Evolutionary conservation across 371 early-diverging fungal species (phyloP), one percentile per base, ranked within the genome.

Genomic region (Lichtheimia ramosa): DNA sequence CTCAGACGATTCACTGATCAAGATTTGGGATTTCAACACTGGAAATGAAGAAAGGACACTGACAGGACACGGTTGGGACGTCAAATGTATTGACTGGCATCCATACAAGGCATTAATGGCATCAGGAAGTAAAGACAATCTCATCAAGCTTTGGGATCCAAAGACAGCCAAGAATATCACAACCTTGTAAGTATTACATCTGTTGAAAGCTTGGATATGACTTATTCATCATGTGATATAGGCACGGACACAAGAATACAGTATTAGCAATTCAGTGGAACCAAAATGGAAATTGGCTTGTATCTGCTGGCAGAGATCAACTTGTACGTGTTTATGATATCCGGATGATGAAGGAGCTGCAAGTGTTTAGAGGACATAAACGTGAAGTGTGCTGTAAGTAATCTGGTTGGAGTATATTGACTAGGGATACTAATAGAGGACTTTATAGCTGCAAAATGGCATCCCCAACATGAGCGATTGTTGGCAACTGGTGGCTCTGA

Each of bases 81-180:
- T 99, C 13, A 93, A 96, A 69, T 92, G 95, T 63, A 88, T 98
- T 2, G 97, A 99, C 69, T 99, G 99, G 99, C 99, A 99, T 74
- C 96, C 98, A 14, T 88, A 86, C 66, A 91, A 97, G 67, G 92
- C 95, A 0, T 75, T 99, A 48, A 79, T 99, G 2, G 99, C 99
- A 7, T 97, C 98, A 20, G 99, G 99, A 51, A 92, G 95, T 59
- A 99, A 99, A 71, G 99, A 99, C 77, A 97, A 98, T 65, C 76
- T 97, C 18, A 90, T 98, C 16, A 99, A 99, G 64, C 76, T 99
- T 23, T 99, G 99, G 99, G 99, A 99, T 77, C 99, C 99, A 3
- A 92, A 97, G 68, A 83, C 92, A 13, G 93, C 92, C 23, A 90
- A 92, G 62, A 86, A 87, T 39, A 73, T 99, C 18, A 90, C 92